Evolutionary conservation across 2,329 filamentous ascomycete genomes (phyloP), one percentile per base, ranked within the genome.

Genomic region (Fusarium sp.): DNA sequence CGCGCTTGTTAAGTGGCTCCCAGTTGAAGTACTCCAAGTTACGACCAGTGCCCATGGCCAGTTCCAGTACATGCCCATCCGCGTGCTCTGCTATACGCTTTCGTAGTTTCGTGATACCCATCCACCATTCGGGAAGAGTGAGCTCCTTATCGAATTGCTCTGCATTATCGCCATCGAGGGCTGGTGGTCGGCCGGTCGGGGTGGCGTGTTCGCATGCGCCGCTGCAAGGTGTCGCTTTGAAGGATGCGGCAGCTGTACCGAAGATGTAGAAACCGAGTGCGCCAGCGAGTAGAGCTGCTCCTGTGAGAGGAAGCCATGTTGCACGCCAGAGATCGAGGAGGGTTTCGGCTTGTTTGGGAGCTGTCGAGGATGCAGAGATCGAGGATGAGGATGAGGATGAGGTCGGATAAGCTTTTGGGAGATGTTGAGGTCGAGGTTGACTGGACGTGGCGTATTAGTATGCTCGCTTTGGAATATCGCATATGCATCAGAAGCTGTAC

Each of bases 31-130:
- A 88, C 41, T 83, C 80, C 18, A 90, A 74, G 72, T 91, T 91
- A 14, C 89, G 82, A 6, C 89, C 89, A 4, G 88, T 89, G 20
- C 89, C 89, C 59, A 90, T 84, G 20, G 88, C 88, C 14, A 91
- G 82, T 77, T 91, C 89, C 32, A 90, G 83, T 14, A 91, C 88
- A 75, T 89, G 81, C 3, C 89, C 89, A 1, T 76, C 76, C 8
- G 85, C 88, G 32, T 79, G 76, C 14, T 77, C 74, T 3, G 84
- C 85, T 27, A 91, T 79, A 24, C 80, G 78, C 53, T 80, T 79
- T 13, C 89, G 84, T 54, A 90, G 77, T 20, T 77, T 78, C 8
- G 80, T 83, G 69, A 90, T 83, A 49, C 89, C 88, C 81, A 86
- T 86, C 70, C 86, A 81, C 77, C 81, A 82, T 77, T 91, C 89